Percentiles rank a stretch among this genome's conserved stretches.
These are phyloP conservation scores for Hypomyces perniciosus DNA, from an alignment of 2,329 filamentous ascomycete species.

Conservation along the genomic window DNA sequence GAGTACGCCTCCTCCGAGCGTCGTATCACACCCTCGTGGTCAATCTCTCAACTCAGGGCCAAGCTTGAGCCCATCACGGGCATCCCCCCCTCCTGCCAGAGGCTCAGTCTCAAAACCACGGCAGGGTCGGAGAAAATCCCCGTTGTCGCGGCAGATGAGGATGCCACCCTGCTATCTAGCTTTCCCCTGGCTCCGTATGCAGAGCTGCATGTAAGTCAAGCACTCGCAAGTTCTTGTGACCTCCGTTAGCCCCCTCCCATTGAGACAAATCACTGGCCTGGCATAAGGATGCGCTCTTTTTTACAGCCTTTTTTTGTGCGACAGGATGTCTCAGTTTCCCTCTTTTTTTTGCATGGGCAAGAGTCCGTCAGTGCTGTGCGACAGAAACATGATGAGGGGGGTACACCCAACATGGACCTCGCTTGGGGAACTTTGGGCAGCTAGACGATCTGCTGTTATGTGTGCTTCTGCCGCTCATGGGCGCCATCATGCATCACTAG, in stretches of 20 bases:
- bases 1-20: constrained; percentile 79
- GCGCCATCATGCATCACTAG: constrained; percentile 7
- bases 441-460: constrained; percentile 3
- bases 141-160: constrained; percentile 67
- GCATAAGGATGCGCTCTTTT: background rate
- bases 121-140: constrained; percentile 52
- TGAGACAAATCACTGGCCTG: constrained; percentile 3
- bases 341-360: background rate
- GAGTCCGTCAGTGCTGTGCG: background rate
- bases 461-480: constrained; percentile 1
- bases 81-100: constrained; percentile 74
- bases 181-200: constrained; percentile 69
- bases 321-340: constrained; percentile 15
- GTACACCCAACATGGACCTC: constrained; percentile 7
- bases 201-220: constrained; percentile 67
- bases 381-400: background rate
- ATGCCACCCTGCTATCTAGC: constrained; percentile 54
- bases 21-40: constrained; percentile 88
- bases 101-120: constrained; percentile 60
- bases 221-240: constrained; percentile 13
- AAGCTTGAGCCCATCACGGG: constrained; percentile 93
- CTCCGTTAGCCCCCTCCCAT: constrained; percentile 5
- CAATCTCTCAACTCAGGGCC: constrained; percentile 72
- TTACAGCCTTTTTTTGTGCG: background rate
- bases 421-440: constrained; percentile 3